A percentile compares a stretch with the other conserved stretches of the same genome.
Evolutionary conservation across 139 green algal species (phyloP).

Genomic region (Edaphochlamys debaryana): DNA sequence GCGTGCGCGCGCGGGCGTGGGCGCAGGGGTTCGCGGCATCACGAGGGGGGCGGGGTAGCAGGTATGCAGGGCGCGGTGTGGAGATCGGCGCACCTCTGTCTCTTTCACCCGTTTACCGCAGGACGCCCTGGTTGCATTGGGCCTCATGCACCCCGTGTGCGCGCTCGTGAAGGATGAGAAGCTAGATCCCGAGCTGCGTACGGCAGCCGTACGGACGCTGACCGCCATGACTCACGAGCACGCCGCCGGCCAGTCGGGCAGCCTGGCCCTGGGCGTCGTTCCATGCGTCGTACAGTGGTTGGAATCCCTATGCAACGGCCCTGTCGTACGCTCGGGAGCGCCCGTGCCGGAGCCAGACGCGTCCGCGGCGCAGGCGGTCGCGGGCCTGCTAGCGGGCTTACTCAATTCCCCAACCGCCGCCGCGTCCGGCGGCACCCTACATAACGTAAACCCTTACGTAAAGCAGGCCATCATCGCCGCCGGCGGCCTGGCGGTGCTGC

Average conservation of each 20-base stretch:
- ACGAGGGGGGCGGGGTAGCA: too few species aligned
- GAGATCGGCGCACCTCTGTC: too few species aligned
- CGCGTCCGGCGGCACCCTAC: too few species aligned
- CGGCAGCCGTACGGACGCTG: slow-evolving; percentile 1
- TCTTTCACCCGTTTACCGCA: neutral
- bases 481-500: slow-evolving; percentile 35
- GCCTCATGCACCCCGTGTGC: slow-evolving; percentile 34
- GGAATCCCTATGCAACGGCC: neutral
- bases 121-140: slow-evolving; percentile 10
- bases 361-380: neutral
- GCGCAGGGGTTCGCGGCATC: too few species aligned
- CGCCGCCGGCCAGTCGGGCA: neutral
- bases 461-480: too few species aligned
- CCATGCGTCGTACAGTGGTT: neutral
- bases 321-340: neutral
- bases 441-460: too few species aligned
- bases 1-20: too few species aligned
- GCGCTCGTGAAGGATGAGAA: neutral
- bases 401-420: too few species aligned
- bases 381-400: slow-evolving; percentile 24
- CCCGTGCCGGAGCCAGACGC: neutral
- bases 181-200: neutral
- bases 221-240: slow-evolving; percentile 4
- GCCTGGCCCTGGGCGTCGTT: neutral
- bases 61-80: too few species aligned